A percentile compares a stretch with the other conserved stretches of the same genome.
Conservation (phyloP, 169 alveolate genomes). For the Sarcocystis neurona region DNA sequence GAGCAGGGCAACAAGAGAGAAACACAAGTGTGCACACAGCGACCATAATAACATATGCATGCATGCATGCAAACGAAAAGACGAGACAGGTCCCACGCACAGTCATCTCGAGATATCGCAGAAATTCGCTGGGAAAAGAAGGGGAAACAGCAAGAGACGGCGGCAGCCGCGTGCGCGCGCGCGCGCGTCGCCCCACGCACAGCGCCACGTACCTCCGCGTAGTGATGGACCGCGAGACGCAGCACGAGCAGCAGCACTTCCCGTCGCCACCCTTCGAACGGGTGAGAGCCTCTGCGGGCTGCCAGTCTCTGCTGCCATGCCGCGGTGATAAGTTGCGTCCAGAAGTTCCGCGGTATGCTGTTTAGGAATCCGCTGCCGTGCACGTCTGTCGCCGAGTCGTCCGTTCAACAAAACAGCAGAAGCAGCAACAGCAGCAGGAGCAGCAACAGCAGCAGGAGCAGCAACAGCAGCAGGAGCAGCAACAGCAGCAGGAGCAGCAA, state of each 20-base stretch:
- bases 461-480: too few species aligned
- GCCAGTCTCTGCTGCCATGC: conserved; percentile 34
- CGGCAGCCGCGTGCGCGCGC: background rate
- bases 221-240: conserved; percentile 24
- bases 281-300: background rate
- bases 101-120: too few species aligned
- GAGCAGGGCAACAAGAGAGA: too few species aligned
- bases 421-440: too few species aligned
- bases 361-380: conserved; percentile 16
- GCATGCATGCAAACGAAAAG: background rate
- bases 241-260: background rate
- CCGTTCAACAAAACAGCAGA: too few species aligned
- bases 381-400: conserved; percentile 8
- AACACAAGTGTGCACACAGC: too few species aligned
- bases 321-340: conserved; percentile 5
- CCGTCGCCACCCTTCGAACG: conserved; percentile 5
- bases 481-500: too few species aligned
- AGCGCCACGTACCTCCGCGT: conserved; percentile 45
- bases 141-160: background rate
- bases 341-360: conserved; percentile 34
- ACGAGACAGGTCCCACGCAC: background rate
- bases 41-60: background rate
- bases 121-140: background rate
- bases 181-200: too few species aligned
- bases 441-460: too few species aligned